These are phyloP conservation scores for Oryza nivara DNA, from an alignment of 176 grass and related monocot genomes.

Conservation along the genomic window DNA sequence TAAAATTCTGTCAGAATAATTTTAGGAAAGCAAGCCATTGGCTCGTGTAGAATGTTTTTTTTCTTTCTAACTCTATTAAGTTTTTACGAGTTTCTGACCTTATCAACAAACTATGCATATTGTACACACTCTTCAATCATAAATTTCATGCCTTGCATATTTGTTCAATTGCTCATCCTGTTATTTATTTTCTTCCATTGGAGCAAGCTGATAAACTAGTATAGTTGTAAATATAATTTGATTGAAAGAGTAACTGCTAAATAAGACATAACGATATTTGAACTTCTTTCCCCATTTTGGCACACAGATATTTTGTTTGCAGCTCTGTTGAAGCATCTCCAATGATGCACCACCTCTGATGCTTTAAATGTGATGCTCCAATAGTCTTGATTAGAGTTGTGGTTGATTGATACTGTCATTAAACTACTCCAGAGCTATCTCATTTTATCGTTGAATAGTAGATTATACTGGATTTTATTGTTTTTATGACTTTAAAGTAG, in stretches of 20 bases:
- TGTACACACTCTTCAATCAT: constrained; percentile 7
- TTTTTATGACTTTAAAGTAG: background rate
- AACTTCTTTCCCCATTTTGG: background rate
- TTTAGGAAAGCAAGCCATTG: constrained; percentile 6
- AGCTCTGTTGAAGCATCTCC: background rate
- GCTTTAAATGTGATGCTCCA: background rate
- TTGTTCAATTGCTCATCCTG: background rate
- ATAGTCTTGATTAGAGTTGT: constrained; percentile 2
- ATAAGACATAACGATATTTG: background rate
- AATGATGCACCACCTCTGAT: background rate
- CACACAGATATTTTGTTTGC: background rate
- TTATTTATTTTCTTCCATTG: constrained; percentile 19
- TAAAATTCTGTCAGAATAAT: background rate
- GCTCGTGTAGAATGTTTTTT: background rate
- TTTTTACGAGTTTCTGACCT: background rate
- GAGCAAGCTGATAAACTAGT: constrained; percentile 22
- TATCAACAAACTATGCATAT: constrained; percentile 2
- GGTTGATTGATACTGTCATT: background rate
- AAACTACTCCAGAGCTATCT: background rate
- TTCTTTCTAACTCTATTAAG: background rate
- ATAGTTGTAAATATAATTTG: constrained; percentile 17
- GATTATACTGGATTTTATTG: background rate
- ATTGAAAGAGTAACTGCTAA: constrained; percentile 23
- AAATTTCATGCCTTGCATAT: background rate
- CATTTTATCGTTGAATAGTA: background rate